Evolutionary conservation across 352 stramenopile species (phyloP), one percentile per base, ranked within the genome.

Genomic region (Detonula confervacea): DNA sequence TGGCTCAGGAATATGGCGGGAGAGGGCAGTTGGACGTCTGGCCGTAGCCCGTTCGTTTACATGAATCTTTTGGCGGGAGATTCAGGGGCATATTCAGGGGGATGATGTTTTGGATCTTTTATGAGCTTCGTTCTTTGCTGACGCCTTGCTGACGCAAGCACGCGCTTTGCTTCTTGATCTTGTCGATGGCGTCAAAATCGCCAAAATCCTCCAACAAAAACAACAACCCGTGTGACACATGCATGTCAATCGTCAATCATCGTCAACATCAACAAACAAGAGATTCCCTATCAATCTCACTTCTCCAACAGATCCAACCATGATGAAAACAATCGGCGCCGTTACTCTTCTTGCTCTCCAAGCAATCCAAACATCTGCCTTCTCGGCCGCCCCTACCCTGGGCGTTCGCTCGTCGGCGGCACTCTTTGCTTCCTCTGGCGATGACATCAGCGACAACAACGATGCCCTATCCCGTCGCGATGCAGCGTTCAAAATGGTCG

Each of bases 401-500:
- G 57, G 57, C n/a, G 18, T 39, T 27, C 33, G 7, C 37, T n/a
- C 42, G 20, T 51, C 67, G 30, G 16, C 37, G 44, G 39, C 55
- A n/a, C n/a, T n/a, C n/a, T n/a, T n/a, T n/a, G n/a, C n/a, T n/a
- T n/a, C n/a, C n/a, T n/a, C n/a, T n/a, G 52, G 24, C 67, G 35
- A 54, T 55, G 35, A 68, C 6, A 69, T 22, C 49, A 20, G 14
- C 24, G 42, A 61, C 18, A n/a, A 33, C 20, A 39, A 66, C 51
- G 61, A 60, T 60, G 33, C 54, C 0, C 35, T 71, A 12, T 77
- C 62, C 47, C 71, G 77, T 20, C 62, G 69, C 37, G 56, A 80
- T 55, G 67, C 27, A 12, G 20, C 37, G 0, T 64, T 54, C 4
- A 61, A 67, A 35, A 55, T 71, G 6, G 51, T 57, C 7, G 62